Percentiles rank a stretch among this genome's conserved stretches.
Conservation (phyloP, 768 basidiomycete species). For the Infundibulicybe gibba region DNA sequence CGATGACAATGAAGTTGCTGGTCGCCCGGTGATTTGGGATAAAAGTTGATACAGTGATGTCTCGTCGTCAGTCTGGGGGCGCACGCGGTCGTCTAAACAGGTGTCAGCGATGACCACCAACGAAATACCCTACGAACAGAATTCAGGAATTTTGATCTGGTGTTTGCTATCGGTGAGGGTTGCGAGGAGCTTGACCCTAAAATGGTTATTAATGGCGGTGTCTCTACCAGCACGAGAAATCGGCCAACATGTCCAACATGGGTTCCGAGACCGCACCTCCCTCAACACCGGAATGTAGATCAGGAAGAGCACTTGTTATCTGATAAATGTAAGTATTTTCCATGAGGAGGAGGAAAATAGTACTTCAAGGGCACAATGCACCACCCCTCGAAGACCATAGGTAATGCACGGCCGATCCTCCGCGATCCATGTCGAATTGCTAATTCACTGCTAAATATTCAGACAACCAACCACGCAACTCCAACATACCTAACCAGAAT, state of each 20-base stretch:
- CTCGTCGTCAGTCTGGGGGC: constrained; percentile 66
- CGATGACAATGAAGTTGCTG: constrained; percentile 65
- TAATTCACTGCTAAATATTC: constrained; percentile 20
- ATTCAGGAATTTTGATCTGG: constrained; percentile 69
- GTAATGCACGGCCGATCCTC: constrained; percentile 92
- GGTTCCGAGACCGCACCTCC: constrained; percentile 88
- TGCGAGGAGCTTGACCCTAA: constrained; percentile 75
- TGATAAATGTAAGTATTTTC: constrained; percentile 18
- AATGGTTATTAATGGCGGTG: not conserved
- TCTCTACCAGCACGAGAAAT: not conserved
- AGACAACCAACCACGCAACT: not conserved
- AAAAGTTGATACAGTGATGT: constrained; percentile 63
- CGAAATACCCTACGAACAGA: constrained; percentile 65
- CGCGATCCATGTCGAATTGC: constrained; percentile 97
- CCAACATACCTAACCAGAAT: constrained; percentile 74
- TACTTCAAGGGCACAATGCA: constrained; percentile 81
- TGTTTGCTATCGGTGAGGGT: constrained; percentile 58
- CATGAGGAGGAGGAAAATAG: not conserved
- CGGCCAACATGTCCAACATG: constrained; percentile 83
- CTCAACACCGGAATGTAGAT: constrained; percentile 92
- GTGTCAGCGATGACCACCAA: not conserved
- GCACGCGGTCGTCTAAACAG: constrained; percentile 68
- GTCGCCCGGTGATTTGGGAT: constrained; percentile 61
- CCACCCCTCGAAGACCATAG: constrained; percentile 91
- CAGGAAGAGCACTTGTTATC: constrained; percentile 71